Percentiles rank a stretch among this genome's conserved stretches.
Evolutionary conservation across 2,329 filamentous ascomycete genomes (phyloP).

Genomic region (Arthrobotrys musiformis): DNA sequence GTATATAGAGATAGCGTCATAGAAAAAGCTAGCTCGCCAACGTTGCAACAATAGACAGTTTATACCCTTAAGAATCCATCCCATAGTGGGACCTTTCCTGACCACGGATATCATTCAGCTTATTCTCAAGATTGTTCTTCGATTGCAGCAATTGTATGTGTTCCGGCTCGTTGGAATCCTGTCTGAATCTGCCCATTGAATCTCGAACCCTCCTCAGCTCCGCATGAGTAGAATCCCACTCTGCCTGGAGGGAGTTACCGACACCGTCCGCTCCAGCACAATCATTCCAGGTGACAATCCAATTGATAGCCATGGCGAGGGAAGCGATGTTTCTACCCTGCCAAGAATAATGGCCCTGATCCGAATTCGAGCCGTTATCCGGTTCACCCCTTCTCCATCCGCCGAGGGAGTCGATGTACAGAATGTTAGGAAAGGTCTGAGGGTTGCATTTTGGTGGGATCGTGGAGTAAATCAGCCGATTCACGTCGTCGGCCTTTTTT

Average conservation of each 20-base stretch:
- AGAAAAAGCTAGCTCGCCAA: no score
- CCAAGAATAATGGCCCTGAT: neutral
- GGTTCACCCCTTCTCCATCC: neutral
- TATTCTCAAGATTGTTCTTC: neutral
- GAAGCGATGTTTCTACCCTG: slow-evolving; percentile 32
- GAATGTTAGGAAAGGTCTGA: slow-evolving; percentile 15
- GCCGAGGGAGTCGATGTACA: slow-evolving; percentile 16
- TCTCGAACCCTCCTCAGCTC: neutral
- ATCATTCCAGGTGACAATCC: slow-evolving; percentile 19
- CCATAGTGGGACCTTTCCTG: neutral
- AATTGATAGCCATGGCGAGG: slow-evolving; percentile 36
- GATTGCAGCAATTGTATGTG: neutral
- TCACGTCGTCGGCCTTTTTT: slow-evolving; percentile 12
- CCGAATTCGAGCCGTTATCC: neutral
- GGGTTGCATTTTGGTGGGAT: slow-evolving; percentile 4
- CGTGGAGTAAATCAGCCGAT: neutral
- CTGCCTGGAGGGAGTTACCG: neutral
- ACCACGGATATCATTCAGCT: neutral
- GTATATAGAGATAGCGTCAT: no score
- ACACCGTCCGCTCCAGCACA: neutral
- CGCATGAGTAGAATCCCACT: neutral
- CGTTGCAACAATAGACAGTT: no score
- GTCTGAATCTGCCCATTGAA: neutral
- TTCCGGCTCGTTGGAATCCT: neutral
- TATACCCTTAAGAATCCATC: neutral